Evolutionary conservation across 441 rosid genomes (phyloP).

Genomic region (Populus hybrid): DNA sequence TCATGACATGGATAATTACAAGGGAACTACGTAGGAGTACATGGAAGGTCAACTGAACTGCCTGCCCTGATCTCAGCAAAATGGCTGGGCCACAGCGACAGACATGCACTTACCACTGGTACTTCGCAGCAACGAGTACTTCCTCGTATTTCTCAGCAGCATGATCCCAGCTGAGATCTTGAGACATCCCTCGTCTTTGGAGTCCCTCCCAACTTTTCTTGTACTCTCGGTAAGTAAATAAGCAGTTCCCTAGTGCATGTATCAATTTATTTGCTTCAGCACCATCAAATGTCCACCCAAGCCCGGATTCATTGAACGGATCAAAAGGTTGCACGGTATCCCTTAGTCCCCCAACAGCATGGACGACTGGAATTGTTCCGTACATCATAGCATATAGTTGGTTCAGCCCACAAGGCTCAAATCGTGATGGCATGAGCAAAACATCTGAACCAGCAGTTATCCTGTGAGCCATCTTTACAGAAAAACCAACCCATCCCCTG

Average conservation of each 20-base stretch:
- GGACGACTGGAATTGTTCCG: conserved; percentile 89
- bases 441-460: conserved; percentile 88
- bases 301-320: conserved; percentile 69
- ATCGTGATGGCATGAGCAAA: conserved; percentile 95
- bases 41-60: neutral
- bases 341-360: conserved; percentile 90
- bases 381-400: conserved; percentile 95
- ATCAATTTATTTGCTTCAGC: conserved; percentile 67
- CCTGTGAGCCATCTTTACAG: conserved; percentile 76
- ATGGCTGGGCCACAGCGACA: neutral
- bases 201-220: conserved; percentile 92
- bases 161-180: conserved; percentile 94
- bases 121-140: conserved; percentile 86
- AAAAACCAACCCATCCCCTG: conserved; percentile 95
- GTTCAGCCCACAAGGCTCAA: conserved; percentile 96
- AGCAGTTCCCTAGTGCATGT: conserved; percentile 79
- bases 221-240: conserved; percentile 67
- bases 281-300: conserved; percentile 91
- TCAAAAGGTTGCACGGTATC: conserved; percentile 87
- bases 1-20: neutral
- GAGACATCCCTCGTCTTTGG: conserved; percentile 82
- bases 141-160: conserved; percentile 88
- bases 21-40: neutral
- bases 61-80: neutral
- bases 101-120: conserved; percentile 83